phyloP scores from a whole-genome alignment of 1,139 yeast species.

The Trichomonascaceae sp. region DNA sequence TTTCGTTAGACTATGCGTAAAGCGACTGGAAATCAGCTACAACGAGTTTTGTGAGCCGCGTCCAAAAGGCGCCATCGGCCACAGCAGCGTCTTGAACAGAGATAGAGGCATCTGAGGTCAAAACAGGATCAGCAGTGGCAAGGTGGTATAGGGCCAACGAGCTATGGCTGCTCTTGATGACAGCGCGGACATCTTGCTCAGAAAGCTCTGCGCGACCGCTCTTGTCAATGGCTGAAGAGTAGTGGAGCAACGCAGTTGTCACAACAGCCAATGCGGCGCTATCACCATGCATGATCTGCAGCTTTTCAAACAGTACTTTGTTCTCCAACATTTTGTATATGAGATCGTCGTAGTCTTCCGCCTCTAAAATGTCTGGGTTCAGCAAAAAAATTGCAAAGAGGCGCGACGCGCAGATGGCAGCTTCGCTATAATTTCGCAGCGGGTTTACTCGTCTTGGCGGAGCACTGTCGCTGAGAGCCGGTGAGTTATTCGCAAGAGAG shows the following conservation, averaged over 20 bases:
- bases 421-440: background rate
- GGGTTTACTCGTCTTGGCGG: background rate
- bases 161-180: slow-evolving; percentile 19
- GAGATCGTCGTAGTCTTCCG: slow-evolving; percentile 24
- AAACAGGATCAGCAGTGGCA: slow-evolving; percentile 6
- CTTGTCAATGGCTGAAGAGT: slow-evolving; percentile 3
- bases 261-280: slow-evolving; percentile 9
- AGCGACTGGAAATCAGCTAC: background rate
- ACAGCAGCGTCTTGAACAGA: background rate
- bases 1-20: background rate
- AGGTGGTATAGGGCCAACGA: slow-evolving; percentile 16
- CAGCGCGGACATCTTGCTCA: slow-evolving; percentile 15
- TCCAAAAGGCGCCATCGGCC: background rate
- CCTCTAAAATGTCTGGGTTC: slow-evolving; percentile 4
- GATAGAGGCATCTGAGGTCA: background rate
- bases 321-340: slow-evolving; percentile 22
- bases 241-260: slow-evolving; percentile 5
- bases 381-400: background rate
- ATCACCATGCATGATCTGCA: slow-evolving; percentile 8
- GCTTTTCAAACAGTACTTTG: slow-evolving; percentile 14
- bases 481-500: background rate
- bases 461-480: background rate
- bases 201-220: slow-evolving; percentile 7
- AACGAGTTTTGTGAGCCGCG: background rate
- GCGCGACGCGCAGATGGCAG: background rate